These are phyloP conservation scores for Daldinia sp. DNA, from an alignment of 2,329 filamentous ascomycete species.

Conservation along the genomic window DNA sequence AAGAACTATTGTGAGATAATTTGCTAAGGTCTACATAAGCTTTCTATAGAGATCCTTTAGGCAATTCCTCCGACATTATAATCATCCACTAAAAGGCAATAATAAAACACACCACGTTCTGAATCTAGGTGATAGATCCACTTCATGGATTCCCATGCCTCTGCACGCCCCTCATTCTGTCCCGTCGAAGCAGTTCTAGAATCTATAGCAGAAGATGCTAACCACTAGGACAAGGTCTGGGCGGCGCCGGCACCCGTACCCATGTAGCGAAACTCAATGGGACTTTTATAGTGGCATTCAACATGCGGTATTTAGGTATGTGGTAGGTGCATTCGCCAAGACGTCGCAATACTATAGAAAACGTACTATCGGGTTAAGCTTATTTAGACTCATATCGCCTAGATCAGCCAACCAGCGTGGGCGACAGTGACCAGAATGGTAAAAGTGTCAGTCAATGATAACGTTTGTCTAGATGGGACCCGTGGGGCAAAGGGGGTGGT, in stretches of 20 bases:
- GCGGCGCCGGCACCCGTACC: neutral
- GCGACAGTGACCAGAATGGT: constrained; percentile 8
- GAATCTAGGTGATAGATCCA: neutral
- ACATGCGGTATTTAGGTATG: neutral
- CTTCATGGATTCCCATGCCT: neutral
- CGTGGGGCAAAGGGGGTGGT: neutral
- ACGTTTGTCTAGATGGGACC: neutral
- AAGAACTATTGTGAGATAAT: neutral
- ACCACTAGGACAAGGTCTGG: neutral
- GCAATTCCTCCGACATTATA: neutral
- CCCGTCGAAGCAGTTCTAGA: neutral
- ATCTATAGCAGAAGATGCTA: neutral
- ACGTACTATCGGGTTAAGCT: neutral
- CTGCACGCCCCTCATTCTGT: neutral
- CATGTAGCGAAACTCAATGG: neutral
- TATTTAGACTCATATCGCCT: neutral
- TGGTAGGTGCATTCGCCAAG: neutral
- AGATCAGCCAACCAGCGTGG: constrained; percentile 12
- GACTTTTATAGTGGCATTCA: neutral
- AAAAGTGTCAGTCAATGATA: neutral
- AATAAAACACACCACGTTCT: neutral
- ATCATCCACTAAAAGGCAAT: neutral
- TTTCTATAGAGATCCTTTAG: neutral
- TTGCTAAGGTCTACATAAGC: neutral
- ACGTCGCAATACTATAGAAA: neutral